A percentile compares a stretch with the other conserved stretches of the same genome.
phyloP scores from a whole-genome alignment of 2,329 filamentous ascomycete species.

The Aaosphaeria pasadenensis region DNA sequence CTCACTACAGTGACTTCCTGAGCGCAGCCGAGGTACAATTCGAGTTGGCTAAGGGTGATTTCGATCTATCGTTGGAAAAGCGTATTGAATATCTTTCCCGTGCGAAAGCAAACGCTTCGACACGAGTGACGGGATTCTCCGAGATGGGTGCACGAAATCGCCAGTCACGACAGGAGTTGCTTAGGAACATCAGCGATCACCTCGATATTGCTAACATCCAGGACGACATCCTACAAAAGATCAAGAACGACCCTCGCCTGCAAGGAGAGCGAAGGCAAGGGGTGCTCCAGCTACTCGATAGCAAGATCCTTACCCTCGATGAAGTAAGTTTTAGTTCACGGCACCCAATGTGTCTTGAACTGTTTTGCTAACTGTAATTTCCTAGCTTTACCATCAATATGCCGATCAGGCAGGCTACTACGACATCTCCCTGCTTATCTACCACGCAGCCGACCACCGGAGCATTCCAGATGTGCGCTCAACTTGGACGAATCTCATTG shows the following conservation, averaged over 20 bases:
- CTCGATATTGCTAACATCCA: slow-evolving; percentile 95
- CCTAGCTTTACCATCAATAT: slow-evolving; percentile 85
- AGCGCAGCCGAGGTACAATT: slow-evolving; percentile 85
- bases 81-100: slow-evolving; percentile 86
- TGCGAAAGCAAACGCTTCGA: slow-evolving; percentile 89
- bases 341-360: background rate
- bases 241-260: slow-evolving; percentile 71
- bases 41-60: slow-evolving; percentile 78
- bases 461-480: slow-evolving; percentile 78
- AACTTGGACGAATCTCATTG: slow-evolving; percentile 81
- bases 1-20: slow-evolving; percentile 77
- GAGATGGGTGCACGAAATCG: slow-evolving; percentile 48
- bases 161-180: slow-evolving; percentile 78
- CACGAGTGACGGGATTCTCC: slow-evolving; percentile 71
- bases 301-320: slow-evolving; percentile 72
- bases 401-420: slow-evolving; percentile 90
- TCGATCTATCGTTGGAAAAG: slow-evolving; percentile 74
- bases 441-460: slow-evolving; percentile 86
- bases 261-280: slow-evolving; percentile 59
- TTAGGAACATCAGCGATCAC: slow-evolving; percentile 79
- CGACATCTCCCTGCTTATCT: slow-evolving; percentile 90
- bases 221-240: slow-evolving; percentile 78
- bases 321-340: slow-evolving; percentile 56
- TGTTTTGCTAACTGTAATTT: slow-evolving; percentile 14
- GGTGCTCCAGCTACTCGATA: slow-evolving; percentile 68